phyloP scores from a whole-genome alignment of 306 rosid species.

The Fragaria nilgerrensis region DNA sequence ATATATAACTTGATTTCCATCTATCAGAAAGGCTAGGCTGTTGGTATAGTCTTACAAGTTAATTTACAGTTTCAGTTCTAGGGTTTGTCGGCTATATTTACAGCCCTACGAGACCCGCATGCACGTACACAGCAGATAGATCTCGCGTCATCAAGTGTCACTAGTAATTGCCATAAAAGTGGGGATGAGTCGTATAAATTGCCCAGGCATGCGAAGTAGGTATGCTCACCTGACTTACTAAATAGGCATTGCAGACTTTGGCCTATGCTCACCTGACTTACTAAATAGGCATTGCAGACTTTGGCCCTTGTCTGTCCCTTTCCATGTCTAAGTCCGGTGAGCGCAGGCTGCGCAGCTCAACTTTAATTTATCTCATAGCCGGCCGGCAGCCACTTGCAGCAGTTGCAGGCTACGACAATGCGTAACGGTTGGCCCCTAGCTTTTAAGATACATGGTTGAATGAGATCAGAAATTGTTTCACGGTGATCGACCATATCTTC shows the following conservation, averaged over 20 bases:
- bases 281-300: background rate
- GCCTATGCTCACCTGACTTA: background rate
- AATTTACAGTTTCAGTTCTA: background rate
- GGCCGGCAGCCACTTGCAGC: background rate
- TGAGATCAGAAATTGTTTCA: background rate
- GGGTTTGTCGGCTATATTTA: background rate
- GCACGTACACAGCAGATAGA: background rate
- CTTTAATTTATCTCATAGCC: background rate
- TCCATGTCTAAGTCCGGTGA: background rate
- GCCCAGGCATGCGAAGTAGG: background rate
- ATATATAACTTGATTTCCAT: background rate
- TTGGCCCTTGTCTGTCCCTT: background rate
- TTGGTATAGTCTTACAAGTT: background rate
- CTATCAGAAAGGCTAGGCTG: background rate
- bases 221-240: background rate
- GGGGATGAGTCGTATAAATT: background rate
- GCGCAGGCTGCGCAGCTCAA: background rate
- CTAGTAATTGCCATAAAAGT: background rate
- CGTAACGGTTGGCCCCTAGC: background rate
- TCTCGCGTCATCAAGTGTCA: background rate
- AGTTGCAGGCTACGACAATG: too few relatives aligned
- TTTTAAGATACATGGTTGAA: background rate
- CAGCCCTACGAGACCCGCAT: background rate
- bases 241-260: background rate
- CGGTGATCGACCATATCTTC: background rate